Conservation (phyloP, 331 rosid genomes). For the Arachis monticola region DNA sequence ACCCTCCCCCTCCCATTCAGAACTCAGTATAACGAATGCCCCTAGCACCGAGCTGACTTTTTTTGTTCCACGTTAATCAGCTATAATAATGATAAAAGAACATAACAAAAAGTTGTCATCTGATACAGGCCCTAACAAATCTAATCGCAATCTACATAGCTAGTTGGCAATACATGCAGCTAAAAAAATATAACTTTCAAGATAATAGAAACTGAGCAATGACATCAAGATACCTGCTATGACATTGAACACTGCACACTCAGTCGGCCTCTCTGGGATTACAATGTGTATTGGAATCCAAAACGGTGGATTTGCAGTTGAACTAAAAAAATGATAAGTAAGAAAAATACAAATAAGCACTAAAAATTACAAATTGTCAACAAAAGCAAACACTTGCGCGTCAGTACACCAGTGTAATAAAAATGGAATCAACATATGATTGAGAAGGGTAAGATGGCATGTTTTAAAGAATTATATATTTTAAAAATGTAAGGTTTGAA, state of each 20-base stretch:
- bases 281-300: slow-evolving; percentile 96
- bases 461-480: too few species aligned
- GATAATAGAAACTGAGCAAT: slow-evolving; percentile 29
- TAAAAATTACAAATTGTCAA: slow-evolving; percentile 30
- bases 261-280: slow-evolving; percentile 97
- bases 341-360: slow-evolving; percentile 26
- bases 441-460: slow-evolving; percentile 1
- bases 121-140: slow-evolving; percentile 10
- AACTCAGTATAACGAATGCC: background rate
- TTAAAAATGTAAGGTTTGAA: background rate
- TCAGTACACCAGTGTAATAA: slow-evolving; percentile 27
- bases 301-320: slow-evolving; percentile 87
- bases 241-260: slow-evolving; percentile 87
- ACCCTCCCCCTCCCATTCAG: background rate
- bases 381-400: slow-evolving; percentile 15
- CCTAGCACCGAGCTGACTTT: background rate
- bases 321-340: slow-evolving; percentile 46
- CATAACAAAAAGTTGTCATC: background rate
- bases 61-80: background rate
- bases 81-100: background rate
- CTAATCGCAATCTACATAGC: background rate
- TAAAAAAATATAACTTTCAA: slow-evolving; percentile 30
- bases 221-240: slow-evolving; percentile 72
- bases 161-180: slow-evolving; percentile 9
- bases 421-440: slow-evolving; percentile 26